A percentile compares a stretch with the other conserved stretches of the same genome.
These are phyloP conservation scores for Phlegmacium glaucopus DNA, from an alignment of 768 basidiomycete genomes.

Conservation along the genomic window DNA sequence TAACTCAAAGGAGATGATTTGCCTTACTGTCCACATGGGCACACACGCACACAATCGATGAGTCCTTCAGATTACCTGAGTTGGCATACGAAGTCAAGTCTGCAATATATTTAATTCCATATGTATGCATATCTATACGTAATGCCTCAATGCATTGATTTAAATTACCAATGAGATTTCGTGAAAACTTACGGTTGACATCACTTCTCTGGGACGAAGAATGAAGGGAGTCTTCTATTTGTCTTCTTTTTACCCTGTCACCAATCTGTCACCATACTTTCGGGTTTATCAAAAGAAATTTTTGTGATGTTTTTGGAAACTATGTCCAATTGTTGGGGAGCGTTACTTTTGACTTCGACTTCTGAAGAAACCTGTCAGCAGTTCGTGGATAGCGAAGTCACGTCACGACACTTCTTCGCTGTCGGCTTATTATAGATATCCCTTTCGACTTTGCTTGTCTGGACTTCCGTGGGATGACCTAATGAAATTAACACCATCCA, in stretches of 20 bases:
- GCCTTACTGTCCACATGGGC: neutral
- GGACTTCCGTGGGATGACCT: conserved; percentile 8
- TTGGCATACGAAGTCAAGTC: conserved; percentile 5
- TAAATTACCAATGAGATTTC: conserved; percentile 6
- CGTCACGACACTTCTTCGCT: conserved; percentile 16
- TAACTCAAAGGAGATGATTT: conserved; percentile 7
- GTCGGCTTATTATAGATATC: conserved; percentile 7
- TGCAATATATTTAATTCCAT: conserved; percentile 8
- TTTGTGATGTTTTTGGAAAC: neutral
- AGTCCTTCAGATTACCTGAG: conserved; percentile 9
- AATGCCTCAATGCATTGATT: conserved; percentile 5
- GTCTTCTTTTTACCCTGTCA: neutral
- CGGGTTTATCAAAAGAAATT: conserved; percentile 1
- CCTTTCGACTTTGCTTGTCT: conserved; percentile 4
- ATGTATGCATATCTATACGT: conserved; percentile 7
- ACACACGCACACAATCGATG: conserved; percentile 2
- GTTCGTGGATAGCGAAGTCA: conserved; percentile 4
- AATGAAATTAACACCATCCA: conserved; percentile 8
- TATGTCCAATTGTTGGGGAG: too few species aligned
- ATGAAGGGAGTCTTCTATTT: conserved; percentile 1
- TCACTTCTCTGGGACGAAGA: conserved; percentile 6
- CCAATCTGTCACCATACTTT: neutral
- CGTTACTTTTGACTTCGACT: conserved; percentile 5
- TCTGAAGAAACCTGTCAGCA: conserved; percentile 9
- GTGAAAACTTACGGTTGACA: conserved; percentile 7